Evolutionary conservation across 805 yeast genomes (phyloP).

Genomic region (Kazachstania martiniae): DNA sequence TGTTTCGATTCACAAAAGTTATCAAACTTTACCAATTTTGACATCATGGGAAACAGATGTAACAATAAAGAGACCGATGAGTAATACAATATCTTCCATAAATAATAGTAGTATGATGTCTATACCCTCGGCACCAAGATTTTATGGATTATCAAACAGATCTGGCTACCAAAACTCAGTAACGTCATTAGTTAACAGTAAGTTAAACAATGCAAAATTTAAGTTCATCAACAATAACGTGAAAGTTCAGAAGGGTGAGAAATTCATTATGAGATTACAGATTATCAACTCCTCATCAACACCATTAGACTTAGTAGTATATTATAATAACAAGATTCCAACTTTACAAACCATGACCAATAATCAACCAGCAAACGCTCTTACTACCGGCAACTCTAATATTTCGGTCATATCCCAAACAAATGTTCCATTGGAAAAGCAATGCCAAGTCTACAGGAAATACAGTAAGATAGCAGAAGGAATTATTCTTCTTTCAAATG

Average conservation of each 20-base stretch:
- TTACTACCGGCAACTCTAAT: neutral
- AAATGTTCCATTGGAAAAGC: slow-evolving; percentile 14
- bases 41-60: slow-evolving; percentile 28
- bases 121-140: slow-evolving; percentile 9
- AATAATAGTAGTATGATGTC: slow-evolving; percentile 2
- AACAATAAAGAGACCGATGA: slow-evolving; percentile 15
- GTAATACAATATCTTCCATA: neutral
- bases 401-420: neutral
- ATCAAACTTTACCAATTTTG: slow-evolving; percentile 8
- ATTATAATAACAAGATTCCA: slow-evolving; percentile 10
- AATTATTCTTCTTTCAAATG: slow-evolving; percentile 25
- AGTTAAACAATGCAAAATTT: slow-evolving; percentile 17
- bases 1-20: slow-evolving; percentile 2
- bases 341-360: neutral
- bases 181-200: slow-evolving; percentile 13
- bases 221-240: slow-evolving; percentile 17
- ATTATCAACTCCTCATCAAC: slow-evolving; percentile 19
- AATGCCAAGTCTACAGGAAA: slow-evolving; percentile 16
- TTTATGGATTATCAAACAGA: slow-evolving; percentile 7
- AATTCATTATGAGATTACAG: slow-evolving; percentile 18
- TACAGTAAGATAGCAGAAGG: slow-evolving; percentile 19
- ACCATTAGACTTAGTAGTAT: slow-evolving; percentile 21
- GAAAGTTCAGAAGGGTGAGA: slow-evolving; percentile 14
- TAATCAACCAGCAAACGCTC: too few species aligned
- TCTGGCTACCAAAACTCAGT: slow-evolving; percentile 6